Conservation (phyloP, 805 yeast species). For the Metschnikowia kunwiensis region DNA sequence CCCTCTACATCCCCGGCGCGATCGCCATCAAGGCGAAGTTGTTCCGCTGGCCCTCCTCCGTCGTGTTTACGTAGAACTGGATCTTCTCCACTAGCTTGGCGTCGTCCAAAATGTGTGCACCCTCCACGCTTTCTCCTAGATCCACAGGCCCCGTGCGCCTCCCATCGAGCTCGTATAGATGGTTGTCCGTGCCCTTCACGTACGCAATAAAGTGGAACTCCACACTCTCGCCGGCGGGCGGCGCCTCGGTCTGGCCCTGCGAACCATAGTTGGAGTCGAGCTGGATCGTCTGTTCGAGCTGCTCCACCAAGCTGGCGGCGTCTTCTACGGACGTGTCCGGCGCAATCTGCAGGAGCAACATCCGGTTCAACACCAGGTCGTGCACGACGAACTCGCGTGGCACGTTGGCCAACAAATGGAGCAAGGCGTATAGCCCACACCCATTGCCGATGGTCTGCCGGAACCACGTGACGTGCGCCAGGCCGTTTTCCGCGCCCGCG, state of each 20-base stretch:
- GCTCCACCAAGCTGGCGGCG: slow-evolving; percentile 43
- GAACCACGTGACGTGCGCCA: slow-evolving; percentile 61
- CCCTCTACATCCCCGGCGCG: slow-evolving; percentile 42
- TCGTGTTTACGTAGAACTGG: slow-evolving; percentile 60
- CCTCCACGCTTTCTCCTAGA: slow-evolving; percentile 45
- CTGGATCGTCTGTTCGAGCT: slow-evolving; percentile 39
- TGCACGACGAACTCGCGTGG: slow-evolving; percentile 44
- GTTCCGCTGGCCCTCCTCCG: slow-evolving; percentile 56
- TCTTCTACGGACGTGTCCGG: slow-evolving; percentile 27
- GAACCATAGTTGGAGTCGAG: slow-evolving; percentile 44
- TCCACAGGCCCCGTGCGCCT: slow-evolving; percentile 73
- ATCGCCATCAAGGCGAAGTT: slow-evolving; percentile 78
- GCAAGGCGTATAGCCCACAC: slow-evolving; percentile 87
- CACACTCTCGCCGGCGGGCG: slow-evolving; percentile 47
- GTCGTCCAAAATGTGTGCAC: slow-evolving; percentile 52
- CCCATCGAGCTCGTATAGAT: slow-evolving; percentile 85
- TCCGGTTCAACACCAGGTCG: slow-evolving; percentile 30
- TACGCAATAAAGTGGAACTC: slow-evolving; percentile 79
- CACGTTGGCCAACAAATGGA: slow-evolving; percentile 55
- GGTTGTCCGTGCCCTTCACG: slow-evolving; percentile 52
- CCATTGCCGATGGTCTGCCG: slow-evolving; percentile 83
- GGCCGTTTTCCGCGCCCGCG: slow-evolving; percentile 25
- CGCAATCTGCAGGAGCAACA: slow-evolving; percentile 24
- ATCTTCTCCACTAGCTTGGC: slow-evolving; percentile 52
- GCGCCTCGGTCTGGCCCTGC: slow-evolving; percentile 68